These are phyloP conservation scores for Aechmea fasciata DNA, from an alignment of 176 grass and related monocot species.

Conservation along the genomic window DNA sequence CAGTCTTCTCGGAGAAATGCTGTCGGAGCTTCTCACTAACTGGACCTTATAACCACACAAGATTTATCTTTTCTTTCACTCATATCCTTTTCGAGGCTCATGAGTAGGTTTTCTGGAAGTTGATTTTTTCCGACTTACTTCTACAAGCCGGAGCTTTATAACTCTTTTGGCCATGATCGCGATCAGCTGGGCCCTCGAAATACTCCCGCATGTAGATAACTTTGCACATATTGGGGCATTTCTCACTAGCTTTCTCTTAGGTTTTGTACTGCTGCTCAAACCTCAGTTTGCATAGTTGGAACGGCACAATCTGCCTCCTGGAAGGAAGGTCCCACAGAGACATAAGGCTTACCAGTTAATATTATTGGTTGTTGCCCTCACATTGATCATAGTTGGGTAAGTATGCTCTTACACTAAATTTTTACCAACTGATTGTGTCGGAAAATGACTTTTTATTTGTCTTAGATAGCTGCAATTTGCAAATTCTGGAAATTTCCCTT, in stretches of 20 bases:
- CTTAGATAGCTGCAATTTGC: background rate
- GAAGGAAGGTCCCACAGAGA: conserved; percentile 28
- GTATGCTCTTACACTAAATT: background rate
- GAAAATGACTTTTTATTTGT: background rate
- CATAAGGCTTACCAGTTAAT: conserved; percentile 56
- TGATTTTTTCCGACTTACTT: background rate
- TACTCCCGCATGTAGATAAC: conserved; percentile 75
- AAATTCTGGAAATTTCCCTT: background rate
- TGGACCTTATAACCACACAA: conserved; percentile 73
- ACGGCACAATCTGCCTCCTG: conserved; percentile 16
- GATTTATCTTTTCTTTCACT: conserved; percentile 14
- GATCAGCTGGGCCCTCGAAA: conserved; percentile 61
- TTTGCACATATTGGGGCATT: conserved; percentile 87
- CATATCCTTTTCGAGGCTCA: background rate
- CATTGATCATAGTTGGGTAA: conserved; percentile 49
- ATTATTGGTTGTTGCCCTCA: conserved; percentile 31
- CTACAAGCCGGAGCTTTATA: conserved; percentile 39
- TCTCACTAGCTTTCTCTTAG: conserved; percentile 56
- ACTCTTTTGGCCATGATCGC: conserved; percentile 65
- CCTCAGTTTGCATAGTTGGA: conserved; percentile 59
- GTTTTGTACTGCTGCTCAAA: conserved; percentile 59
- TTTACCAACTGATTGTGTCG: background rate
- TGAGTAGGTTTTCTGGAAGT: background rate
- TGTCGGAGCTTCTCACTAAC: conserved; percentile 83
- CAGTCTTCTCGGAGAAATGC: conserved; percentile 75